These are phyloP conservation scores for Cantharellus cinnabarinus DNA, from an alignment of 768 basidiomycete species.

Conservation along the genomic window DNA sequence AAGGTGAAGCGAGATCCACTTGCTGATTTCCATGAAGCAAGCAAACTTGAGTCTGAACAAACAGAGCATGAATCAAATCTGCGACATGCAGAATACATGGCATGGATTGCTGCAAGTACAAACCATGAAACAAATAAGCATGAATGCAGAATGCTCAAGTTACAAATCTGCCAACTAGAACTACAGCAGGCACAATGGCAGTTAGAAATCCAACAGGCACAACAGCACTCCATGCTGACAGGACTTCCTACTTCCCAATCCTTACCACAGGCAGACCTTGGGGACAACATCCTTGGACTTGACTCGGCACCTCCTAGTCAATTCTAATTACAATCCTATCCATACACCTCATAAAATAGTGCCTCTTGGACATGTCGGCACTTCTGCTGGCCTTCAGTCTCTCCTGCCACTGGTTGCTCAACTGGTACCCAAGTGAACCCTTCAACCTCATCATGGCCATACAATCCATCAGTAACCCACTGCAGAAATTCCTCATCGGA, in stretches of 20 bases:
- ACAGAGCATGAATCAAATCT: not conserved
- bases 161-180: no score
- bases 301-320: not conserved
- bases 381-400: not conserved
- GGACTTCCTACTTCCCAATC: no score
- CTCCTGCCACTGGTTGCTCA: not conserved
- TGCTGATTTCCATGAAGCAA: not conserved
- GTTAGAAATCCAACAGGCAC: no score
- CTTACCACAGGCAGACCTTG: no score
- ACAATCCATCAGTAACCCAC: not conserved
- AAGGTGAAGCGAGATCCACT: not conserved
- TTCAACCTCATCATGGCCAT: not conserved
- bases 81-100: not conserved
- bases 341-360: not conserved
- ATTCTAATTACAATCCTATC: not conserved
- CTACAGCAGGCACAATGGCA: no score
- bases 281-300: not conserved
- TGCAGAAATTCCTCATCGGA: not conserved
- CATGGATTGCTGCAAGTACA: not conserved
- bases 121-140: not conserved
- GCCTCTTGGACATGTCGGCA: not conserved
- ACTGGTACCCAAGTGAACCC: not conserved
- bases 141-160: no score
- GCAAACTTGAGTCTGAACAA: not conserved
- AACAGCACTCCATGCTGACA: no score